Conservation (phyloP, 2,329 filamentous ascomycete genomes). For the Alternaria viburni region DNA sequence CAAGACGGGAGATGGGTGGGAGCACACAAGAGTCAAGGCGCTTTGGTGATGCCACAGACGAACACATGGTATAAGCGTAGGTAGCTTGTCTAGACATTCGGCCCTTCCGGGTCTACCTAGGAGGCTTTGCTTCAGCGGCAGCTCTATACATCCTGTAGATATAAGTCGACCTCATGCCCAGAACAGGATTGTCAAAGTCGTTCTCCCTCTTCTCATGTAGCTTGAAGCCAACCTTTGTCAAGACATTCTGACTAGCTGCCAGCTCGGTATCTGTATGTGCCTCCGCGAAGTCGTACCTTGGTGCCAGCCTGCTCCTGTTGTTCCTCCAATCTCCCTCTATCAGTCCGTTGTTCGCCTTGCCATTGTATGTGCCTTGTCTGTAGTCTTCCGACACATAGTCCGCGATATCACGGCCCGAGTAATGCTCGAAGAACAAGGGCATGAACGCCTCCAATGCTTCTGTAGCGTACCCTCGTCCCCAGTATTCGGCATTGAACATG, state of each 20-base stretch:
- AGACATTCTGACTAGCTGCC: conserved; percentile 60
- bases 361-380: background rate
- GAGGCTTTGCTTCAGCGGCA: background rate
- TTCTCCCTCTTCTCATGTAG: conserved; percentile 53
- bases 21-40: background rate
- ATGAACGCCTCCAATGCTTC: conserved; percentile 53
- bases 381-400: background rate
- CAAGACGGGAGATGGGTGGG: background rate
- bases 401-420: conserved; percentile 12
- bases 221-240: conserved; percentile 64
- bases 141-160: conserved; percentile 43
- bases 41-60: background rate
- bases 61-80: background rate
- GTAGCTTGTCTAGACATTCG: background rate
- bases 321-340: background rate
- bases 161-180: conserved; percentile 46
- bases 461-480: conserved; percentile 53
- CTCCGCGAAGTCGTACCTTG: conserved; percentile 39
- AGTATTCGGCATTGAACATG: conserved; percentile 49
- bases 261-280: conserved; percentile 60
- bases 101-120: background rate
- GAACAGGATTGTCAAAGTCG: conserved; percentile 46
- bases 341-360: background rate
- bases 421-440: conserved; percentile 49
- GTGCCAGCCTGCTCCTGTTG: background rate